Base-by-base conservation (phyloP, 1,139 yeast species). In the Diutina ranongensis region DNA sequence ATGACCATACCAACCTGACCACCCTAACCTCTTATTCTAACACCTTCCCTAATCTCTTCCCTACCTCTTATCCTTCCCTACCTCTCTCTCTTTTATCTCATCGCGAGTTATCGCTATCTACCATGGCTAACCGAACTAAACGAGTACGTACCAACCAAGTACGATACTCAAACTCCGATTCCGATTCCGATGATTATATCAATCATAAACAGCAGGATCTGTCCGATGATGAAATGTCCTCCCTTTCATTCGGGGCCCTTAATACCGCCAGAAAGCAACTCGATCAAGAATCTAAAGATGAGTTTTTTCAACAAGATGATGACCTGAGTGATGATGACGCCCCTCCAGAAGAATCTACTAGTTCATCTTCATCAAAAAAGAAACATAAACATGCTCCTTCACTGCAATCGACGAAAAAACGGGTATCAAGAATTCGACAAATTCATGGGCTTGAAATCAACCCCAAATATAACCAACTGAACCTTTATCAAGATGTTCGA, bases 361-460 rank as follows among this genome's bases (percentile, higher is more conserved):
- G 28, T 54, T 15, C 46, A 48, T 48, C 46, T 40, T 38, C 48
- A 34, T 10, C 28, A 40, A 64, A 60, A 50, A 68, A 65, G 50
- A 71, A 62, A 51, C 66, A 62, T 52, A 86, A 86, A 56, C 95
- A 87, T 64, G 95, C 95, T 0, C 96, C 96, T 4, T 62, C 78
- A 0, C 94, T 81, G 57, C 55, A 76, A 21, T 83, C 94, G 5
- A 67, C 89, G 1, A 85, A 83, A 59, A 72, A 68, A 51, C 84
- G 80, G n/a, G 94, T 83, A 0, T 68, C 87, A 0, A 71, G 68
- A 53, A 69, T 87, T 38, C 70, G 96, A 52, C 78, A 79, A 32
- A 80, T 87, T 18, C 92, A 89, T 0, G 95, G 95, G 0, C 61
- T 85, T 41, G 73, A 70, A 21, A 38, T 38, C 32, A 61, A 71